Conservation (phyloP, 2,329 filamentous ascomycete species). For the Ophiostoma ips region DNA sequence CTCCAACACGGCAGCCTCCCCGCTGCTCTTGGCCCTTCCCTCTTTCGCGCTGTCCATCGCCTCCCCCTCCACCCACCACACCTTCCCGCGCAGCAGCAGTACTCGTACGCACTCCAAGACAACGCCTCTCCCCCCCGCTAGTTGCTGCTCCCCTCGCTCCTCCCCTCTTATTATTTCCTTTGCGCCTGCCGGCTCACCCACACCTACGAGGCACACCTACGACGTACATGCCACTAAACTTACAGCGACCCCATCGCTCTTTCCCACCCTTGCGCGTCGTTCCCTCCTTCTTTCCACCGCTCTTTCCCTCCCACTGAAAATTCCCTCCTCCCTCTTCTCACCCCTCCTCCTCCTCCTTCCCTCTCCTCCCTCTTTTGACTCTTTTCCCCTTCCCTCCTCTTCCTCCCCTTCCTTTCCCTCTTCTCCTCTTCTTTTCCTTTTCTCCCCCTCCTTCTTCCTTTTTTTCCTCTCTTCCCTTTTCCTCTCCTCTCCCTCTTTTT, state of each 20-base stretch:
- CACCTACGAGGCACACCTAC: neutral
- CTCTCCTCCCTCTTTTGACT: conserved; percentile 13
- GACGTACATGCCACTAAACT: conserved; percentile 1
- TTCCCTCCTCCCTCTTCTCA: conserved; percentile 13
- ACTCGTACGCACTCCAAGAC: neutral
- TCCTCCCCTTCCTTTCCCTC: neutral
- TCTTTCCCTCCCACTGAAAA: conserved; percentile 13
- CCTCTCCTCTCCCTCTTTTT: neutral
- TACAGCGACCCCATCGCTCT: conserved; percentile 7
- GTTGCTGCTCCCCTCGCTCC: conserved; percentile 13
- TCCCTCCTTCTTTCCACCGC: conserved; percentile 13
- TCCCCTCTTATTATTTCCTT: conserved; percentile 13
- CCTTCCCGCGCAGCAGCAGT: too few relatives aligned
- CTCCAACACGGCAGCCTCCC: neutral
- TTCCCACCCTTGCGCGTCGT: conserved; percentile 9
- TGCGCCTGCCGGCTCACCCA: neutral
- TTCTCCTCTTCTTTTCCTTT: conserved; percentile 8
- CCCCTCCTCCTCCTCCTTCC: conserved; percentile 16
- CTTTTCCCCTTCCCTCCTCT: conserved; percentile 7
- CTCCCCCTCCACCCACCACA: neutral
- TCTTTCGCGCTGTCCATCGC: neutral
- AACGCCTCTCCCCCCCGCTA: conserved; percentile 1
- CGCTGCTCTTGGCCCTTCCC: neutral
- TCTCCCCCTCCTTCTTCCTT: neutral
- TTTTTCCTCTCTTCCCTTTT: neutral